Evolutionary conservation across 352 stramenopile genomes (phyloP), one percentile per base, ranked within the genome.

Genomic region (Phytophthora megakarya): DNA sequence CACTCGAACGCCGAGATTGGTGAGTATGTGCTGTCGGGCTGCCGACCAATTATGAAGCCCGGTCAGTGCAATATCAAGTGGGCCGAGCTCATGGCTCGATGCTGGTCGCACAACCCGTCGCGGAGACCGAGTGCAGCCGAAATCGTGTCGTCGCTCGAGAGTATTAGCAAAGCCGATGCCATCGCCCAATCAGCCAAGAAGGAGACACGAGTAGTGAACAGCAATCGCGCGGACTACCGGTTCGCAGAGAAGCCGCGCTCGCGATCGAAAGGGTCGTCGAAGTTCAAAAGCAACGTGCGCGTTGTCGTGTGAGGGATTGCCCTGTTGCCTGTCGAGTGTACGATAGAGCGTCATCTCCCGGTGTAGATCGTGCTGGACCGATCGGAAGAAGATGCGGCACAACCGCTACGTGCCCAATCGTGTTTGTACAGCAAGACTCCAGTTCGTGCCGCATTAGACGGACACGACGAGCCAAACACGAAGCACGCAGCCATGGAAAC

Each of bases 1-100:
- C 57, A 70, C 39, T 84, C 62, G 28, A 94, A 93, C 58, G 70
- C 69, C 54, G 85, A 95, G 56, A 89, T 95, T 51, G 76, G 75
- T 46, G 77, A 84, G 46, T 87, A 90, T 55, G 84, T 95, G 60
- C 67, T 92, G 39, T 84, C 80, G 35, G 84, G 87, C 59, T 83
- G 76, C 55, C 80, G 87, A 52, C 87, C 87, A 48, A 70, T 81
- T 61, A 87, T 95, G 75, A 90, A 88, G 66, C 73, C 83, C 8
- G 84, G 86, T 8, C 68, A 81, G 63, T 93, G 80, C 65, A 88
- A 89, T 66, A 78, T 93, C 58, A 89, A 92, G 63, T 95, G 87
- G 87, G 80, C 81, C 39, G 83, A 95, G 44, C 75, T 95, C 13
- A 93, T 95, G 65, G 80, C 84, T 43, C 73, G 86, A 43, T 95